Percentiles rank a stretch among this genome's conserved stretches.
phyloP scores from a whole-genome alignment of 306 rosid genomes.

The Spatholobus suberectus region DNA sequence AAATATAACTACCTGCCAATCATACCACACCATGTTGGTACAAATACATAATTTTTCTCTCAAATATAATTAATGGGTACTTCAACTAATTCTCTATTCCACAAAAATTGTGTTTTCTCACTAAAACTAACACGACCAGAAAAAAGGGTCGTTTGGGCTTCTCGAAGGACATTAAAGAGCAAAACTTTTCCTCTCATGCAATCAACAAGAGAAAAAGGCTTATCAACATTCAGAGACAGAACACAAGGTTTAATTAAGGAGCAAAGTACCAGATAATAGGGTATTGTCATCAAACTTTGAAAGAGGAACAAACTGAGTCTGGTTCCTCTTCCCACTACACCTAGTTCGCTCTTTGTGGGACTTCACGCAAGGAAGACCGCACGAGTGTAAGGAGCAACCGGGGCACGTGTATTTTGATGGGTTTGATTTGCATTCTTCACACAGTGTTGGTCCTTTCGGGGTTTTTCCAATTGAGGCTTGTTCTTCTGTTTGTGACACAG shows the following conservation, averaged over 20 bases:
- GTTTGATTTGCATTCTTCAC: constrained; percentile 78
- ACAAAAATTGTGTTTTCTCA: background rate
- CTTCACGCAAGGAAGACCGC: constrained; percentile 84
- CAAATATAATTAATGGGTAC: background rate
- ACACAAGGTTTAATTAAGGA: background rate
- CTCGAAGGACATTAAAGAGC: background rate
- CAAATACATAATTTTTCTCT: no score
- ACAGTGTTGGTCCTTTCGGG: constrained; percentile 29
- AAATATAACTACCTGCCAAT: no score
- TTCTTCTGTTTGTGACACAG: constrained; percentile 40
- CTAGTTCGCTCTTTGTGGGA: constrained; percentile 76
- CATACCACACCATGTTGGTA: no score
- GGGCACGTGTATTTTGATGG: constrained; percentile 87
- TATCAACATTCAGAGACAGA: constrained; percentile 15
- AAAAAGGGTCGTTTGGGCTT: background rate
- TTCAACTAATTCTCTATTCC: background rate
- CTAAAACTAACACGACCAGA: background rate
- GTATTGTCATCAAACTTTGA: constrained; percentile 72
- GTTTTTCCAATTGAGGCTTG: constrained; percentile 35
- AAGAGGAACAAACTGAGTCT: constrained; percentile 70
- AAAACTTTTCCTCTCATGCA: background rate
- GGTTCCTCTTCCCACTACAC: constrained; percentile 80
- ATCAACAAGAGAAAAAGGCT: background rate
- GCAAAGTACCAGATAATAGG: constrained; percentile 73
- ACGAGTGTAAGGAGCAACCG: constrained; percentile 78